Conservation (phyloP, 176 grass and related monocot genomes). For the Oryza officinalis region DNA sequence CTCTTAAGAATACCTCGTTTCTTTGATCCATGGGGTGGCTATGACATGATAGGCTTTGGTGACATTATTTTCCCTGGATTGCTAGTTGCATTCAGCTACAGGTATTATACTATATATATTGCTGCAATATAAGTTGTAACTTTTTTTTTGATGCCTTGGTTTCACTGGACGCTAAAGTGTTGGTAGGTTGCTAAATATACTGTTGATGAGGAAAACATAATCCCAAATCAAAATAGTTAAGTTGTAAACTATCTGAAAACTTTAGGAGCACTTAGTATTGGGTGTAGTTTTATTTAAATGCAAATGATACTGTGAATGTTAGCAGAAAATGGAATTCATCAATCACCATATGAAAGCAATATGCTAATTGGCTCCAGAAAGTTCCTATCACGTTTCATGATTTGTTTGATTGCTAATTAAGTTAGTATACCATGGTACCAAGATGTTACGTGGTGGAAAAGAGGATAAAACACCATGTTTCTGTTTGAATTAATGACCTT, state of each 20-base stretch:
- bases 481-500: not conserved
- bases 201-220: not conserved
- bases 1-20: slow-evolving; percentile 89
- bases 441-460: not conserved
- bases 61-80: slow-evolving; percentile 97
- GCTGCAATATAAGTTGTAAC: slow-evolving; percentile 11
- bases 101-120: slow-evolving; percentile 51
- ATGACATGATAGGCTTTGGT: slow-evolving; percentile 99
- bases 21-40: slow-evolving; percentile 99
- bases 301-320: not conserved
- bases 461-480: not conserved
- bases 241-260: not conserved
- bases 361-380: not conserved
- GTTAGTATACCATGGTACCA: not conserved
- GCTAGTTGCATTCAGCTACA: slow-evolving; percentile 93
- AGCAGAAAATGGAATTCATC: not conserved
- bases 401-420: not conserved
- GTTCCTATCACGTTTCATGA: not conserved
- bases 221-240: slow-evolving; percentile 1
- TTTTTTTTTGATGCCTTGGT: not conserved
- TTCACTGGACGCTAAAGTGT: not conserved
- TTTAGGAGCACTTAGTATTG: not conserved
- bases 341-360: not conserved
- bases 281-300: not conserved
- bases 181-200: not conserved